Base-by-base conservation (phyloP, 176 grass and related monocot species). In the Musa beccarii region DNA sequence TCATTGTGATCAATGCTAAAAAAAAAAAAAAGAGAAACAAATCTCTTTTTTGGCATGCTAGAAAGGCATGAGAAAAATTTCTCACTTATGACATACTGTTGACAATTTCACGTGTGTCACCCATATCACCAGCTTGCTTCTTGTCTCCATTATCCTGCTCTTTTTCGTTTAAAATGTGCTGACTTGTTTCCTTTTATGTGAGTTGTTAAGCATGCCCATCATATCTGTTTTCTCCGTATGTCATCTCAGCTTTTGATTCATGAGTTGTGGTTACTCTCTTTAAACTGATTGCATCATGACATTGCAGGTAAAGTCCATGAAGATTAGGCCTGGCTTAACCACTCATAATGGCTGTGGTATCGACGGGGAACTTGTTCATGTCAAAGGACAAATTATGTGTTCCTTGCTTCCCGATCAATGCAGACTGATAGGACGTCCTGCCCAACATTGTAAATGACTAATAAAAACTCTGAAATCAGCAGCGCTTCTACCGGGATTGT, bases 241-340 rank as follows among this genome's bases (percentile, higher is more conserved):
- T 43, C 34, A 6, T 43, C 34, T 43, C 34, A 43, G 34, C 34
- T 43, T 43, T 43, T 43, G 34, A 43, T 43, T 43, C 34, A 43
- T 43, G 34, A 43, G 34, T 51, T 49, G 65, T 68, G 49, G 28
- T 17, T 69, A 51, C 6, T 43, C 11, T 26, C 2, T 0, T 73
- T 28, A 9, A 64, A 16, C n/a, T 63, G n/a, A 8, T 53, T 2
- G 9, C 6, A 51, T 51, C 1, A 68, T 71, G 34, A 78, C 63
- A 28, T 85, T 74, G 54, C 89, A 98, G 94, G 88, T 98, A 73
- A 93, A 98, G 70, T 75, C 89, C 13, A 84, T 89, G 52, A 98
- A 87, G 53, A 75, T 93, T 73, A 93, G 71, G 55, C 76, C 88
- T 16, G 75, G 75, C 66, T 84, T 76, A 51, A 87, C 55, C 51